phyloP scores from a whole-genome alignment of 805 yeast species.

The Candida nemodendra region DNA sequence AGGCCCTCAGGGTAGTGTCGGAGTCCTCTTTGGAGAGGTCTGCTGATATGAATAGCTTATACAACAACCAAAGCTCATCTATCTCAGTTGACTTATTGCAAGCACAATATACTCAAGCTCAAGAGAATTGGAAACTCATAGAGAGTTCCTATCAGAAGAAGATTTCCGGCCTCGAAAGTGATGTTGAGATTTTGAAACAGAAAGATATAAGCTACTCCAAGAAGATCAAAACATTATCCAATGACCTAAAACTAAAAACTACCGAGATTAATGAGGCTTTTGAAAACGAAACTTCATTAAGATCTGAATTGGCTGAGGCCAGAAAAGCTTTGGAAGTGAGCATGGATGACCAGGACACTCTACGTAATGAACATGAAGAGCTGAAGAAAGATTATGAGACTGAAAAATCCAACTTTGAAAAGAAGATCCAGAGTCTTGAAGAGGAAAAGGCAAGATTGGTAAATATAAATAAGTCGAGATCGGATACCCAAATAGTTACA shows the following conservation, averaged over 20 bases:
- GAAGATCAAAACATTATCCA: constrained; percentile 30
- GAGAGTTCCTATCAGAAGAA: constrained; percentile 62
- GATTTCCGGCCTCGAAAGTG: constrained; percentile 44
- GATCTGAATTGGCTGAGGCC: constrained; percentile 17
- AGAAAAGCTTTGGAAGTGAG: constrained; percentile 19
- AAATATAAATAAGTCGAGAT: constrained; percentile 15
- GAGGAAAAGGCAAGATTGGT: constrained; percentile 27
- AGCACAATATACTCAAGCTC: constrained; percentile 69
- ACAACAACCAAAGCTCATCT: constrained; percentile 9
- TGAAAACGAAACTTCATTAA: constrained; percentile 24
- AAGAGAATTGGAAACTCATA: constrained; percentile 78
- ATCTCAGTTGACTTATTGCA: constrained; percentile 48
- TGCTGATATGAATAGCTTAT: constrained; percentile 1
- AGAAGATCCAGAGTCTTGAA: constrained; percentile 25
- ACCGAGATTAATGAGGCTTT: constrained; percentile 26
- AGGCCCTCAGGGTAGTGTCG: constrained; percentile 58
- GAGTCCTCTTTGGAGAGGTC: constrained; percentile 41
- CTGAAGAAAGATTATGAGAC: constrained; percentile 30
- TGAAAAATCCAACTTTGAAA: constrained; percentile 26
- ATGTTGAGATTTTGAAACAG: constrained; percentile 38
- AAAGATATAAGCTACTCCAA: constrained; percentile 30
- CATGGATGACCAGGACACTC: constrained; percentile 15
- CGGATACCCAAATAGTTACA: constrained; percentile 10
- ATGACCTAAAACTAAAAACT: constrained; percentile 37
- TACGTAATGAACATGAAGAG: constrained; percentile 26